Evolutionary conservation across 2,329 filamentous ascomycete genomes (phyloP).

Genomic region (Penicillium sclerotigenum): DNA sequence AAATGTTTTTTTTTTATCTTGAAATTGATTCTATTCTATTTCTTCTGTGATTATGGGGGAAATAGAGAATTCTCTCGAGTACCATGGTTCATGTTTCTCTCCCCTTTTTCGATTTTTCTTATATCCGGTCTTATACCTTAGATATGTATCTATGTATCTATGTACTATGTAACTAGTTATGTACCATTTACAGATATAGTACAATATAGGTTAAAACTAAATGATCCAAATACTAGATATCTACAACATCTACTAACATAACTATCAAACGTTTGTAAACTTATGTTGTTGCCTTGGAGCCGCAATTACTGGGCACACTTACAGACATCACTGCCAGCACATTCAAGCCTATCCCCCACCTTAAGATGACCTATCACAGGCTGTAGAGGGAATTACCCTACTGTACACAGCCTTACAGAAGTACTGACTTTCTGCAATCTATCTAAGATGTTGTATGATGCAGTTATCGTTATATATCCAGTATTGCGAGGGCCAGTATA

Average conservation of each 20-base stretch:
- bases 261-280: not conserved
- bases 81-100: not conserved
- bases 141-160: no score
- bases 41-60: not conserved
- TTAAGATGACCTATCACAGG: not conserved
- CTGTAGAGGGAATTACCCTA: not conserved
- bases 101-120: not conserved
- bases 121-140: not conserved
- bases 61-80: not conserved
- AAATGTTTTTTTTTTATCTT: no score
- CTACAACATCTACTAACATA: no score
- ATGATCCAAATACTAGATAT: not conserved
- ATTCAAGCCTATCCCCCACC: not conserved
- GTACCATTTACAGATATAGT: no score
- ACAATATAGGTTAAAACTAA: not conserved
- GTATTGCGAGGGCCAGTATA: not conserved
- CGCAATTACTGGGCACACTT: conserved; percentile 2
- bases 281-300: conserved; percentile 21
- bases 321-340: conserved; percentile 18
- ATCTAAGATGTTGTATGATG: not conserved
- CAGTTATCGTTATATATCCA: not conserved
- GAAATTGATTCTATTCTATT: no score
- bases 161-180: no score
- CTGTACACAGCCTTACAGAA: not conserved
- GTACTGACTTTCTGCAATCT: not conserved